phyloP scores from a whole-genome alignment of 2,329 filamentous ascomycete genomes.

The Aspergillus sp. region DNA sequence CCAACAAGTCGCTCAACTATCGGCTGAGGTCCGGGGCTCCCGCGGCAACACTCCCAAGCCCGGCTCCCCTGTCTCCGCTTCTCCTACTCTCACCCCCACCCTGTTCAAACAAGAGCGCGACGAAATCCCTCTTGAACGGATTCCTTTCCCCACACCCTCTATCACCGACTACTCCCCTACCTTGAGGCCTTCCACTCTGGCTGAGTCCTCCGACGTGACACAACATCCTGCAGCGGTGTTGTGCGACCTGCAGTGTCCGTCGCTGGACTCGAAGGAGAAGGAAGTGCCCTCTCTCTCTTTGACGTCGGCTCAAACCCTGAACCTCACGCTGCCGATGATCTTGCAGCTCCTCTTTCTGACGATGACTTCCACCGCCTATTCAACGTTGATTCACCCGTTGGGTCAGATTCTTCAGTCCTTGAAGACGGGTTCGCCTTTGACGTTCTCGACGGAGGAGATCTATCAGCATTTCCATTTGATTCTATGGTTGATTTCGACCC shows the following conservation, averaged over 20 bases:
- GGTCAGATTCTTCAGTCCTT: slow-evolving; percentile 74
- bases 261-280: slow-evolving; percentile 61
- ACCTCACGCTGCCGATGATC: slow-evolving; percentile 58
- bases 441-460: slow-evolving; percentile 56
- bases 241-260: slow-evolving; percentile 99
- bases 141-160: slow-evolving; percentile 43
- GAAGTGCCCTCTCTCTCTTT: slow-evolving; percentile 47
- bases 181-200: slow-evolving; percentile 45
- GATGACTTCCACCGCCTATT: slow-evolving; percentile 63
- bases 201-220: slow-evolving; percentile 82
- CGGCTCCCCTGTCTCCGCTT: slow-evolving; percentile 35
- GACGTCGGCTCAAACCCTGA: slow-evolving; percentile 41
- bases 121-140: slow-evolving; percentile 43
- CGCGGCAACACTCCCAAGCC: slow-evolving; percentile 43
- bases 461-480: slow-evolving; percentile 55
- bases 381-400: slow-evolving; percentile 66
- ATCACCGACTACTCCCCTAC: slow-evolving; percentile 43
- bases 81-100: slow-evolving; percentile 43
- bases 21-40: slow-evolving; percentile 47
- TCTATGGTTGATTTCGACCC: slow-evolving; percentile 58
- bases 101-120: slow-evolving; percentile 49
- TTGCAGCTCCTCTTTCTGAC: slow-evolving; percentile 68
- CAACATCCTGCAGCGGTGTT: slow-evolving; percentile 99
- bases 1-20: slow-evolving; percentile 53
- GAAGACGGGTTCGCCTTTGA: slow-evolving; percentile 75